Percentiles rank a stretch among this genome's conserved stretches.
Conservation (phyloP, 257 asterid species). For the Nicotiana noctiflora region DNA sequence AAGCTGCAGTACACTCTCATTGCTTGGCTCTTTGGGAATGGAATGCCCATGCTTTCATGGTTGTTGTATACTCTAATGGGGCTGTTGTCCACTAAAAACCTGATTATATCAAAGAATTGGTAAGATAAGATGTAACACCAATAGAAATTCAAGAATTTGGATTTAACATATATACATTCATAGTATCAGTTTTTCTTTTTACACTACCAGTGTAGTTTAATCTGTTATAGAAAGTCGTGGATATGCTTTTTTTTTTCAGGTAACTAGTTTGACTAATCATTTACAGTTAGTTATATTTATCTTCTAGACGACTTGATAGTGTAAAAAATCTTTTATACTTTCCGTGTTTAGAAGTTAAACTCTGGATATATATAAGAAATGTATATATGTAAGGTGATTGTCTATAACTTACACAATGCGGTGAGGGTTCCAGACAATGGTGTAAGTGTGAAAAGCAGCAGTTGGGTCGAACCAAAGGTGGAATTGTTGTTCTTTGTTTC, state of each 20-base stretch:
- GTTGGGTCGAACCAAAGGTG: conserved; percentile 16
- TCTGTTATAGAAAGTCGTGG: too few species aligned
- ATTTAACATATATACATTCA: too few species aligned
- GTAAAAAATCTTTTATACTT: not conserved
- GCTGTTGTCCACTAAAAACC: conserved; percentile 7
- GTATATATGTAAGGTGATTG: not conserved
- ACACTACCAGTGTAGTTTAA: too few species aligned
- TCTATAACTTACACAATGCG: conserved; percentile 9
- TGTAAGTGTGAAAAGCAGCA: conserved; percentile 11
- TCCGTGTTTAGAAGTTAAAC: not conserved
- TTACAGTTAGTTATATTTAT: too few species aligned
- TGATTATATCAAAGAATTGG: not conserved
- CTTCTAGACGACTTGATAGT: not conserved
- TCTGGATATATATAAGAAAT: too few species aligned
- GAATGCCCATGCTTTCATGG: conserved; percentile 7
- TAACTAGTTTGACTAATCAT: too few species aligned
- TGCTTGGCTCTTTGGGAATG: conserved; percentile 4
- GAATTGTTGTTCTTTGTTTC: conserved; percentile 13
- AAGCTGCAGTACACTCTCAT: conserved; percentile 9
- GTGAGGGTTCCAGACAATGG: conserved; percentile 12
- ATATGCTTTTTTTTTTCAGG: too few species aligned
- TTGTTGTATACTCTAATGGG: conserved; percentile 11
- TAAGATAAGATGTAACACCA: not conserved
- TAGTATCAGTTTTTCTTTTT: too few species aligned
- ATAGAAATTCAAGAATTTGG: not conserved